Percentiles rank a stretch among this genome's conserved stretches.
phyloP scores from a whole-genome alignment of 2,329 filamentous ascomycete genomes.

The Fusarium nematophilum region DNA sequence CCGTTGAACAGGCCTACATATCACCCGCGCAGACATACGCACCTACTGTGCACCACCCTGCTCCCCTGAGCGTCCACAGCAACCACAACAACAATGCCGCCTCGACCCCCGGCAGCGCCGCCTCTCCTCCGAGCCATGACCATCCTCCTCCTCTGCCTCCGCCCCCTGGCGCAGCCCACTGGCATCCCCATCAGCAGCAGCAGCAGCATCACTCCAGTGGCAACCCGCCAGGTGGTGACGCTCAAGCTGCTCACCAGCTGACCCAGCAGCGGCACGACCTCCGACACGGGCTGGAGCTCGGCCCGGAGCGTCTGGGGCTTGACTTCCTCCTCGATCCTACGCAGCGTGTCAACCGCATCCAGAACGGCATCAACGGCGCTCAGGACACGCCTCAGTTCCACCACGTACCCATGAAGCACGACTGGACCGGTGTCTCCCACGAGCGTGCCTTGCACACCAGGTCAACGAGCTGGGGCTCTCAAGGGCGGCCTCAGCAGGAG shows the following conservation, averaged over 20 bases:
- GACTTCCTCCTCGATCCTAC: conserved; percentile 76
- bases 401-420: conserved; percentile 63
- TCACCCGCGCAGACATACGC: conserved; percentile 48
- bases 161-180: too few relatives aligned
- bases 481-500: conserved; percentile 33
- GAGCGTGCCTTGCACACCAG: conserved; percentile 41
- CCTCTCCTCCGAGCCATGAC: conserved; percentile 41
- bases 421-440: conserved; percentile 53
- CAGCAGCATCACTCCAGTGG: conserved; percentile 20
- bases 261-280: conserved; percentile 63
- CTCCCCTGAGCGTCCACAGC: conserved; percentile 29
- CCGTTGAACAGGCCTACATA: conserved; percentile 46
- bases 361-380: conserved; percentile 60
- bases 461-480: conserved; percentile 39
- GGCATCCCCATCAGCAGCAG: too few relatives aligned
- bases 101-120: conserved; percentile 41
- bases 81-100: conserved; percentile 42
- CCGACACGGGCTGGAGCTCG: conserved; percentile 68
- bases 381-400: conserved; percentile 58
- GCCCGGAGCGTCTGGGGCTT: conserved; percentile 75
- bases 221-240: conserved; percentile 16
- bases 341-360: conserved; percentile 64
- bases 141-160: conserved; percentile 10
- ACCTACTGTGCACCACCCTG: conserved; percentile 37
- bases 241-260: conserved; percentile 42